Evolutionary conservation across 495 filamentous ascomycete species (phyloP).

Genomic region (Xylaria venustula): DNA sequence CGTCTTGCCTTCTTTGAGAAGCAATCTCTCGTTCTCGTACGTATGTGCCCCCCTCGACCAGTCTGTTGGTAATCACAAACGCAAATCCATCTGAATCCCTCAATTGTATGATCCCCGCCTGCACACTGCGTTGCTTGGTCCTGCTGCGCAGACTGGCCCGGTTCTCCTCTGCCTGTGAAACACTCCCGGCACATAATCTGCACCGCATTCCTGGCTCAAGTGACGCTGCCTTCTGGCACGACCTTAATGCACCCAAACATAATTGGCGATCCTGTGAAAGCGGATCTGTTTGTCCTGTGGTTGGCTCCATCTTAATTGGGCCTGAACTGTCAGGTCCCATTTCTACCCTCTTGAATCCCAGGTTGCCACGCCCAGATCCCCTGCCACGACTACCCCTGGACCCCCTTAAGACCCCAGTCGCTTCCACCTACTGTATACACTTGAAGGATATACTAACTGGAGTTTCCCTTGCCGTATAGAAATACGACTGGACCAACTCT

Average conservation of each 20-base stretch:
- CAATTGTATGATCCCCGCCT: constrained; percentile 9
- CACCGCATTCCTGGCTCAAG: constrained; percentile 8
- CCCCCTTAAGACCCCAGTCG: neutral
- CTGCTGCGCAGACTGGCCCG: neutral
- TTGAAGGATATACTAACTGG: constrained; percentile 1
- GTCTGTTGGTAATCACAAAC: neutral
- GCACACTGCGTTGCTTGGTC: neutral
- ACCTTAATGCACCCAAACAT: constrained; percentile 12
- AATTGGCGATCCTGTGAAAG: constrained; percentile 12
- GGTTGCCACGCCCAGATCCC: constrained; percentile 3
- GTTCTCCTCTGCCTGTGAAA: constrained; percentile 27
- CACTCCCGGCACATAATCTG: constrained; percentile 25
- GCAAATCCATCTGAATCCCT: neutral
- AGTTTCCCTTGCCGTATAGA: neutral
- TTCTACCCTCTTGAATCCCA: neutral
- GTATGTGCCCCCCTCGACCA: neutral
- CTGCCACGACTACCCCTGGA: neutral
- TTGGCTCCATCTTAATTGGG: constrained; percentile 4
- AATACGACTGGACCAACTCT: neutral
- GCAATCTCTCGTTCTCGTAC: neutral
- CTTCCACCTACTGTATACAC: neutral
- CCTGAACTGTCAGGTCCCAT: neutral
- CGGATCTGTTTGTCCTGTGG: constrained; percentile 24
- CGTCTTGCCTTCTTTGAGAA: neutral
- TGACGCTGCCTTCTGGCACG: constrained; percentile 7